Evolutionary conservation across 805 yeast species (phyloP).

Genomic region (Ogataea methylovora): DNA sequence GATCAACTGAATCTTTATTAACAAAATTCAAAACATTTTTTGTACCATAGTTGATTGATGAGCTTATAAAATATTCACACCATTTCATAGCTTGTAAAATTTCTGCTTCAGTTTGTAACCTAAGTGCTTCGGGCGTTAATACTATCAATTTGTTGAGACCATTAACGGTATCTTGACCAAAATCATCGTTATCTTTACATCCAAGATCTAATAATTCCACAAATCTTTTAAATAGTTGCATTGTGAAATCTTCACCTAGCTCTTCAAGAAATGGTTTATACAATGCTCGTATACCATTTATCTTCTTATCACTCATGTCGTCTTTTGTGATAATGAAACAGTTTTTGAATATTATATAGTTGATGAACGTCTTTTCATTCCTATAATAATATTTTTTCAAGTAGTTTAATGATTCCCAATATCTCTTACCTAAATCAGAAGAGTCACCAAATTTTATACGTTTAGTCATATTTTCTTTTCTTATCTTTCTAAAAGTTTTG

Average conservation of each 20-base stretch:
- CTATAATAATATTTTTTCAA: slow-evolving; percentile 11
- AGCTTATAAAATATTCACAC: slow-evolving; percentile 18
- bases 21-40: too few relatives aligned
- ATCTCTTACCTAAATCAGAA: slow-evolving; percentile 31
- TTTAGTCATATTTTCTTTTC: slow-evolving; percentile 36
- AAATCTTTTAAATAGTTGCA: slow-evolving; percentile 11
- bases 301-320: slow-evolving; percentile 17
- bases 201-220: slow-evolving; percentile 5
- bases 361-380: slow-evolving; percentile 13
- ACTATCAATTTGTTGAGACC: background rate
- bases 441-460: slow-evolving; percentile 36
- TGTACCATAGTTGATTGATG: too few relatives aligned
- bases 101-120: slow-evolving; percentile 3
- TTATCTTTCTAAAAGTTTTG: slow-evolving; percentile 40
- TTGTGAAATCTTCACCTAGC: slow-evolving; percentile 10
- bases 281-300: slow-evolving; percentile 19
- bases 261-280: slow-evolving; percentile 22
- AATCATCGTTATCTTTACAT: background rate
- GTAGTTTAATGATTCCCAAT: slow-evolving; percentile 30
- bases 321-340: slow-evolving; percentile 23
- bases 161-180: background rate
- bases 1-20: slow-evolving; percentile 6
- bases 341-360: slow-evolving; percentile 23
- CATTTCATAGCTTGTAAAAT: slow-evolving; percentile 14
- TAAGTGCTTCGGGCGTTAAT: slow-evolving; percentile 1